Base-by-base conservation (phyloP, 1,139 yeast genomes). In the Pichia sp. region DNA sequence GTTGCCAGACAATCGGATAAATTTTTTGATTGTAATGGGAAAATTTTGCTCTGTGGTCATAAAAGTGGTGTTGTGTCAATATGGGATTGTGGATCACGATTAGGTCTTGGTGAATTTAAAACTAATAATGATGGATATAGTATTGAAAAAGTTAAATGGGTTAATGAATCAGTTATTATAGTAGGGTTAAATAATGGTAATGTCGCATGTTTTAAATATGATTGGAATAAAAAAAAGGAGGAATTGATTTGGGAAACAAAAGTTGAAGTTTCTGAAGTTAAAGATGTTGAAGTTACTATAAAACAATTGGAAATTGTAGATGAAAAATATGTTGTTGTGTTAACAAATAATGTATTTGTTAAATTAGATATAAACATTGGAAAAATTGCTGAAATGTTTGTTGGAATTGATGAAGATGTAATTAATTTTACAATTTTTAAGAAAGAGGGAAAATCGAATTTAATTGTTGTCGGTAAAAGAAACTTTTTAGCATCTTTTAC, bases 31-130 rank as follows among this genome's bases (percentile, higher is more conserved):
- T 42, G 48, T 23, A 41, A 45, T 3, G 53, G 54, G 2, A 60
- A 43, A 41, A 41, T 23, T 60, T 68, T 55, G 0, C 55, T 58
- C 37, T 66, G 65, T 14, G 82, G 79, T 1, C 74, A 75, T 53
- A 62, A 59, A 15, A 63, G 70, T 43, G 82, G 81, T 0, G 52
- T 51, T 1, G 48, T 78, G 3, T 60, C 66, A 0, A 41, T 56
- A 11, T 70, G 74, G 74, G 70, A 70, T 53, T 28, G 62, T 25
- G 50, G 38, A 7, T 43, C 44, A 1, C 41, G 53, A 23, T 25
- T 49, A 6, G 47, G 38, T 14, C 25, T 50, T 13, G 53, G 55
- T 1, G 61, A 59, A 34, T 44, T 53, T 16, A 35, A 29, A 4
- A 42, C 50, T 4, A 32, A 38, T 15, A 41, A 20, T 2, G 35